These are phyloP conservation scores for Paecilomyces variotii DNA, from an alignment of 2,329 filamentous ascomycete genomes.

Conservation along the genomic window DNA sequence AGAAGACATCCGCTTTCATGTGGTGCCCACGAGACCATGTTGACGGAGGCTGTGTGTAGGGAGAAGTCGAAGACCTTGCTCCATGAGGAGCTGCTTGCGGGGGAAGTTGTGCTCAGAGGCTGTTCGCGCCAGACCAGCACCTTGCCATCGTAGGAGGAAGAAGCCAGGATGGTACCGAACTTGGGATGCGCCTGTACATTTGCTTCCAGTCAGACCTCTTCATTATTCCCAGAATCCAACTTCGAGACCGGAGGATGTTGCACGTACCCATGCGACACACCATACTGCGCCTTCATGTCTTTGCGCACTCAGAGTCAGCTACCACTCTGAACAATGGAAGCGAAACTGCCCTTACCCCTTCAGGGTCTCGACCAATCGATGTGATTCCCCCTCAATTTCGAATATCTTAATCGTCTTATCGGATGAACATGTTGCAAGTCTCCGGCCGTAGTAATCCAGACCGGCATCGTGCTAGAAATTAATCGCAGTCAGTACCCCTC, in stretches of 20 bases:
- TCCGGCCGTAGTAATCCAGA: slow-evolving; percentile 94
- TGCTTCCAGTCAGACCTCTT: slow-evolving; percentile 4
- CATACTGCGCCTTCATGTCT: slow-evolving; percentile 97
- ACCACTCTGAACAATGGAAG: neutral
- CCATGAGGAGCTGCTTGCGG: slow-evolving; percentile 51
- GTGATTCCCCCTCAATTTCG: slow-evolving; percentile 88
- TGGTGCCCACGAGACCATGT: slow-evolving; percentile 95
- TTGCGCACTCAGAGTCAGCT: slow-evolving; percentile 8
- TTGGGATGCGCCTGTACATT: slow-evolving; percentile 73
- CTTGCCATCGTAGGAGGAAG: slow-evolving; percentile 92
- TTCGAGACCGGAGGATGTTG: neutral
- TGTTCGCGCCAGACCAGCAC: slow-evolving; percentile 98
- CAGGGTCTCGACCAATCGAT: slow-evolving; percentile 82
- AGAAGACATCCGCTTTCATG: slow-evolving; percentile 92
- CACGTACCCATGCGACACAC: slow-evolving; percentile 79
- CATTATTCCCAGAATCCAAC: slow-evolving; percentile 1
- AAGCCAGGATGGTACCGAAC: slow-evolving; percentile 95
- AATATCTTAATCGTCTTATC: slow-evolving; percentile 99
- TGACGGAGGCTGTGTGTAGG: slow-evolving; percentile 90
- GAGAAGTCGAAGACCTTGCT: slow-evolving; percentile 88
- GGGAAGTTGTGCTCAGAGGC: slow-evolving; percentile 29
- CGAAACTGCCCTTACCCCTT: slow-evolving; percentile 60
- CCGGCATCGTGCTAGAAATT: slow-evolving; percentile 78
- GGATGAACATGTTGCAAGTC: slow-evolving; percentile 92
- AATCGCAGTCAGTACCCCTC: slow-evolving; percentile 1